Percentiles rank a stretch among this genome's conserved stretches.
Evolutionary conservation across 352 stramenopile genomes (phyloP).

Genomic region (Phytophthora citrophthora): DNA sequence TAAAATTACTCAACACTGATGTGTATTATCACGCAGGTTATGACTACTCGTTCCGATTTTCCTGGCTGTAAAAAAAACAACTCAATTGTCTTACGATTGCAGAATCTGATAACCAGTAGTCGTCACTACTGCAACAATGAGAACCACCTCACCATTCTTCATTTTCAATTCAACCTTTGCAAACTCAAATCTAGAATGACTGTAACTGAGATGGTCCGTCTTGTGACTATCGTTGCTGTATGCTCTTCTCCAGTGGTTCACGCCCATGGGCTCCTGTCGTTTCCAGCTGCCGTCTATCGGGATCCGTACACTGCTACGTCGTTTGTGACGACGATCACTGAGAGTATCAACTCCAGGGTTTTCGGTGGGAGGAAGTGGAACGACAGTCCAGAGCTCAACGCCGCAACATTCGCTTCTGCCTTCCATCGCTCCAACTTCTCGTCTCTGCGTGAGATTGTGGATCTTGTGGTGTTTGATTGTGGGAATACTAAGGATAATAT

Average conservation of each 20-base stretch:
- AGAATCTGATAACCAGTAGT: background rate
- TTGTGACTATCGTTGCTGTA: background rate
- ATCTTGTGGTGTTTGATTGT: constrained; percentile 32
- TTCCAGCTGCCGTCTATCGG: constrained; percentile 40
- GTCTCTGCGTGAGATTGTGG: constrained; percentile 42
- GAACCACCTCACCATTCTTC: no score
- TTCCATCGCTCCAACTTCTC: constrained; percentile 44
- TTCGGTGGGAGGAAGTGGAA: constrained; percentile 62
- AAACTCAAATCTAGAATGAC: no score
- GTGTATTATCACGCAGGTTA: no score
- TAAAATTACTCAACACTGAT: no score
- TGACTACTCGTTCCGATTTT: no score
- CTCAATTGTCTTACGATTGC: background rate
- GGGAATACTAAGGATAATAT: constrained; percentile 36
- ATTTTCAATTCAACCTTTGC: no score
- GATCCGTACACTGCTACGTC: constrained; percentile 33
- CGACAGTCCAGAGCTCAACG: constrained; percentile 46
- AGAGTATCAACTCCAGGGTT: constrained; percentile 19
- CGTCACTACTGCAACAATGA: no score
- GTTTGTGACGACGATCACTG: constrained; percentile 40
- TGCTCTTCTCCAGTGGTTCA: constrained; percentile 14
- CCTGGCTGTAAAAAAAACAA: no score
- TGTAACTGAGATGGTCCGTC: background rate
- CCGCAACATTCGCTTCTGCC: constrained; percentile 35
- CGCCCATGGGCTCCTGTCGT: constrained; percentile 53